phyloP scores from a whole-genome alignment of 2,329 filamentous ascomycete genomes.

The Mycosphaerella arachidis region DNA sequence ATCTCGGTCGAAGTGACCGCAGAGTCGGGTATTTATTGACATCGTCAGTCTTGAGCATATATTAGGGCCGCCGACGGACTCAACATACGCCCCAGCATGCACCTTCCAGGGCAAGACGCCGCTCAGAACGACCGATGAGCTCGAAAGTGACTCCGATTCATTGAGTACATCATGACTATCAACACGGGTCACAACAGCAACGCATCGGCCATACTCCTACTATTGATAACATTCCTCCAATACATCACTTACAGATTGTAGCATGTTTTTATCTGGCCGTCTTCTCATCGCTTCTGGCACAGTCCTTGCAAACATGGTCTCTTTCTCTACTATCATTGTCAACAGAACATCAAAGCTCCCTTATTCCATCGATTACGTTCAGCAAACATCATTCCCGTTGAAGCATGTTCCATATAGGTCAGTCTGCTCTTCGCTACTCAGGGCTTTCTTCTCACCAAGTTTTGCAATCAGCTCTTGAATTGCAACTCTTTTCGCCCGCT shows the following conservation, averaged over 20 bases:
- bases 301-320: background rate
- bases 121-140: no score
- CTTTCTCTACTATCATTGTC: background rate
- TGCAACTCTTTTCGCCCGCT: background rate
- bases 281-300: background rate
- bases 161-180: no score
- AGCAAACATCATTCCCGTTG: background rate
- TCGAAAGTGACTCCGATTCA: no score
- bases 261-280: background rate
- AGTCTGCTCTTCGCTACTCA: background rate
- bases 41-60: no score
- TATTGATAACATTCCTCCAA: background rate
- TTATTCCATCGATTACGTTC: background rate
- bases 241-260: no score
- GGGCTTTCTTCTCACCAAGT: conserved; percentile 1
- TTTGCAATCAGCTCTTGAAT: background rate
- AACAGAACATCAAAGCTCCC: background rate
- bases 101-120: no score
- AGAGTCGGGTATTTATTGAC: no score
- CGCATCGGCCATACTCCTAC: background rate
- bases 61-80: no score
- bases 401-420: background rate
- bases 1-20: no score
- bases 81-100: no score
- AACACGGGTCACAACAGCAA: no score